A percentile compares a stretch with the other conserved stretches of the same genome.
phyloP scores from a whole-genome alignment of 306 rosid genomes.

The Lablab purpureus region DNA sequence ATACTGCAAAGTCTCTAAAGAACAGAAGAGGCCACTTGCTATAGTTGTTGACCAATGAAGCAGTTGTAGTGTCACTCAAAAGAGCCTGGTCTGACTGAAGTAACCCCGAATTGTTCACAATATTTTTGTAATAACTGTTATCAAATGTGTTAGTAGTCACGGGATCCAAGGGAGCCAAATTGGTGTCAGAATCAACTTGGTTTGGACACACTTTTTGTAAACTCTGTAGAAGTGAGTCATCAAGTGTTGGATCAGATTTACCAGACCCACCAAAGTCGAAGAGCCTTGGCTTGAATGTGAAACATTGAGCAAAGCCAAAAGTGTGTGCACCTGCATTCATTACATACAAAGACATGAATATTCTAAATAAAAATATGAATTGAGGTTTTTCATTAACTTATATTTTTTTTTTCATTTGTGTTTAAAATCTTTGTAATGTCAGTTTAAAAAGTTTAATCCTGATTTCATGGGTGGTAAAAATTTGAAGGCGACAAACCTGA shows the following conservation, averaged over 20 bases:
- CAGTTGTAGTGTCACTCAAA: constrained; percentile 60
- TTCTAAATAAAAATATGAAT: too few species aligned
- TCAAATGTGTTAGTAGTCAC: constrained; percentile 66
- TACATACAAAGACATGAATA: neutral
- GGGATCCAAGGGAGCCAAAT: constrained; percentile 68
- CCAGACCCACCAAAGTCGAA: constrained; percentile 73
- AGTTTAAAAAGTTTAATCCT: too few species aligned
- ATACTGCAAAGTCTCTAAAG: constrained; percentile 66
- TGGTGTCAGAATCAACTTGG: constrained; percentile 66
- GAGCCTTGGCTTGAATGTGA: constrained; percentile 81
- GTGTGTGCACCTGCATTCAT: constrained; percentile 75
- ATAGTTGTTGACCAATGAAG: constrained; percentile 63
- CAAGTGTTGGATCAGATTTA: constrained; percentile 74
- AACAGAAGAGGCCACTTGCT: constrained; percentile 68
- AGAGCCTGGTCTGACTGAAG: constrained; percentile 88
- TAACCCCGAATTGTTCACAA: constrained; percentile 70
- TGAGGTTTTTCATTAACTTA: too few species aligned
- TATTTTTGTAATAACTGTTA: constrained; percentile 70
- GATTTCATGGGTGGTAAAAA: too few species aligned
- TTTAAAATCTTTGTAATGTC: too few species aligned
- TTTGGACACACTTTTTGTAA: constrained; percentile 68
- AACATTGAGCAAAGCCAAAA: constrained; percentile 87
- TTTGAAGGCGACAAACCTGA: constrained; percentile 62
- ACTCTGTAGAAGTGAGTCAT: constrained; percentile 55
- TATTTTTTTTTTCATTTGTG: too few species aligned